Base-by-base conservation (phyloP, 2,329 filamentous ascomycete genomes). In the Nemania sp. region DNA sequence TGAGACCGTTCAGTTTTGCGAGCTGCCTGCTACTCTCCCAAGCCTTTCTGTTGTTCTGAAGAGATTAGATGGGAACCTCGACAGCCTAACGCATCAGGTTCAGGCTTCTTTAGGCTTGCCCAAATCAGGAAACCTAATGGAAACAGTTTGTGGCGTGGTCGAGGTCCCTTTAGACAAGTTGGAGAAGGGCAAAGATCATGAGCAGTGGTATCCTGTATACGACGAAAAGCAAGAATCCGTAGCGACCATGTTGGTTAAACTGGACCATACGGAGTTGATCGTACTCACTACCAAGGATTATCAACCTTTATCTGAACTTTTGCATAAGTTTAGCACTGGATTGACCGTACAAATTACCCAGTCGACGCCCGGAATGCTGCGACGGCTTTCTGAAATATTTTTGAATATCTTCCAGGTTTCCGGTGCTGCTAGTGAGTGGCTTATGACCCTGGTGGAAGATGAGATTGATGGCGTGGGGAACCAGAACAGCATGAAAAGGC, bases 321-420 rank as follows among this genome's bases (percentile, higher is more conserved):
- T 99, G 29, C 94, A 98, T 75, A 89, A 90, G 5, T 98, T 98
- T 78, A 89, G 89, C 45, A 91, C 92, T 38, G 92, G 93, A 0
- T 83, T 99, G 64, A 98, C 95, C 0, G 86, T 93, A 43, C 92
- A 97, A 77, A 92, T 99, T 72, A 90, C 93, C 2, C 88, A 92
- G 52, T 88, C 92, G 64, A 85, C 98, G 62, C 92, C 93, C 0
- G 88, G 89, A 2, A 92, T 93, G 75, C 84, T 98, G 38, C 91
- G 92, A 61, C 87, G 89, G n/a, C 80, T 98, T 8, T 92, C 94
- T 1, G 94, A 98, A 77, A 90, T 92, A 29, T 88, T 98, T 43
- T 83, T 98, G 70, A 97, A 98, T 77, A 97, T 99, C 60, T 99
- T 95, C 75, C 96, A 99, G 77, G 94, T 97, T 2, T 95, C 94